Percentiles rank a stretch among this genome's conserved stretches.
Conservation (phyloP, 257 asterid genomes). For the Jasminum sambac region DNA sequence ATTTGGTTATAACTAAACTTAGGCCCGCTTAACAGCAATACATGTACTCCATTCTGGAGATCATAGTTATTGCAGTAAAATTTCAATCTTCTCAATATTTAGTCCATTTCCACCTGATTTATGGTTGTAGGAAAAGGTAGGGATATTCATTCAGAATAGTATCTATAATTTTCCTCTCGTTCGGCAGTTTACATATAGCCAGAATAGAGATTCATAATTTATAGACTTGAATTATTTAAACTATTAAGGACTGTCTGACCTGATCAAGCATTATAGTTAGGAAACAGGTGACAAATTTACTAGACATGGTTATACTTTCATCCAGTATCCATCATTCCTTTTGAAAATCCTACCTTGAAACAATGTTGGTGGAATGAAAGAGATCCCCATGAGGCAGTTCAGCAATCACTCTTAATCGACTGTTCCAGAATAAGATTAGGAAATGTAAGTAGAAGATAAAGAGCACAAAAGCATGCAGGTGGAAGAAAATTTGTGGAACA, state of each 20-base stretch:
- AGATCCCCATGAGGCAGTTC: slow-evolving; percentile 80
- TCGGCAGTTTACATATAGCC: not conserved
- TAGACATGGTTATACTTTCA: slow-evolving; percentile 6
- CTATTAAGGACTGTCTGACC: not conserved
- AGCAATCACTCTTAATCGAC: slow-evolving; percentile 85
- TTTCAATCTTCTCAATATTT: not conserved
- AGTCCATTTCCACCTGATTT: slow-evolving; percentile 4
- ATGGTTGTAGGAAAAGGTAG: not conserved
- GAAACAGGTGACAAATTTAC: not conserved
- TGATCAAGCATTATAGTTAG: not conserved
- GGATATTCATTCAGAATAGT: not conserved
- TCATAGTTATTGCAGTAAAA: not conserved
- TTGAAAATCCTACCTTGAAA: slow-evolving; percentile 58
- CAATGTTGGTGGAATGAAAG: slow-evolving; percentile 82
- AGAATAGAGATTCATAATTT: not conserved
- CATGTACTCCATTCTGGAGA: not conserved
- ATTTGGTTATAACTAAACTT: not conserved
- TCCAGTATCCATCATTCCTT: slow-evolving; percentile 1
- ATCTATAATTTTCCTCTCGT: not conserved
- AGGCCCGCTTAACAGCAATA: not conserved
- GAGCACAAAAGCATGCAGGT: slow-evolving; percentile 21
- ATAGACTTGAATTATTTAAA: not conserved
- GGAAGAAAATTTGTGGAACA: slow-evolving; percentile 22
- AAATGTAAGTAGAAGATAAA: slow-evolving; percentile 20
- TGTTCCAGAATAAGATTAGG: slow-evolving; percentile 36